Base-by-base conservation (phyloP, 106 monocot species). In the Posidonia australis region DNA sequence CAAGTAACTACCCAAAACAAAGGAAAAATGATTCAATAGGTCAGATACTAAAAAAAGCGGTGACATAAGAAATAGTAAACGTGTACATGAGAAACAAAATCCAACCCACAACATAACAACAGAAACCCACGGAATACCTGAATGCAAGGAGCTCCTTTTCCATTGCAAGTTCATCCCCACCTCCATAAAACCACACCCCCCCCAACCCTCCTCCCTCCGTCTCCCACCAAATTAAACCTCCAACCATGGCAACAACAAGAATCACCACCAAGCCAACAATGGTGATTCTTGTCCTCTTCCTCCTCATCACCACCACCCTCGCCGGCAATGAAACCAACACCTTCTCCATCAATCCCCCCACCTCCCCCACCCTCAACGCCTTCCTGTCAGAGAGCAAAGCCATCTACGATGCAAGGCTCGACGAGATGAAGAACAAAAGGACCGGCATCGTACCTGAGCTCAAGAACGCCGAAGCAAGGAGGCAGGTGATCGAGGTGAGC, bases 401-500 rank as follows among this genome's bases (percentile, higher is more conserved):
- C 17, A 13, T 22, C 9, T 17, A 29, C 29, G n/a, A n/a, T 31
- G 13, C 31, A 12, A 58, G 27, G 58, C 23, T 13, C 29, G 58
- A 58, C 17, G 21, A 54, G 53, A 22, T 22, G 22, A 58, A 29
- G 29, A 30, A 28, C 4, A 11, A 14, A 0, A 5, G 13, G 12
- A 20, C 9, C 13, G 62, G n/a, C 6, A 10, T 62, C 21, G 62
- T 42, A 20, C 43, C 18, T 0, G 22, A 44, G 19, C 62, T 62
- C 36, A 14, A 23, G 62, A 44, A 28, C 6, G 78, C 79, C 9
- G 70, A 74, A 59, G 3, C 5, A 11, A 5, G 36, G 21, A 25
- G 1, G 22, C 7, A 31, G 51, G 42, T 70, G 21, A 63, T 79
- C 21, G 59, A 49, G 7, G 79, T 79, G 58, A 46, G 65, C 24